These are phyloP conservation scores for Aspergillus fijiensis DNA, from an alignment of 2,329 filamentous ascomycete species.

Conservation along the genomic window DNA sequence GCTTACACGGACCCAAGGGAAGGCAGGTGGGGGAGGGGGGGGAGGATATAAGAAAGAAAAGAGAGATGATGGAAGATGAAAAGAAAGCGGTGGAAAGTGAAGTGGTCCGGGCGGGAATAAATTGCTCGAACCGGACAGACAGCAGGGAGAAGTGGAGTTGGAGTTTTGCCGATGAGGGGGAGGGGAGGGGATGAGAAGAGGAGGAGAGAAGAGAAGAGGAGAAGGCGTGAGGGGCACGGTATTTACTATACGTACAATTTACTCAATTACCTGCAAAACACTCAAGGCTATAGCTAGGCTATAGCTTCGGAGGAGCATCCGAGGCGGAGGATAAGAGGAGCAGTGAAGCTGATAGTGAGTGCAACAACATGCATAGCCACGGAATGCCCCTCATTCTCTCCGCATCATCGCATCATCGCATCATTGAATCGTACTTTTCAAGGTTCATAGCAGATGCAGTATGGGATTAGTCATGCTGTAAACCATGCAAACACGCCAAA, in stretches of 20 bases:
- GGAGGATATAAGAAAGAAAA: conserved; percentile 5
- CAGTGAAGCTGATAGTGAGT: no score
- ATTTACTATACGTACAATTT: no score
- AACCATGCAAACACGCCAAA: not conserved
- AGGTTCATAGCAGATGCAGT: not conserved
- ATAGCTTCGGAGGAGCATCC: not conserved
- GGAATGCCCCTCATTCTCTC: not conserved
- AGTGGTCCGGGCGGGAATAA: conserved; percentile 9
- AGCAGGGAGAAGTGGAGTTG: conserved; percentile 4
- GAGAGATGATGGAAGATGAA: conserved; percentile 6
- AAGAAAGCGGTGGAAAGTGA: conserved; percentile 1
- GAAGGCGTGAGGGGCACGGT: conserved; percentile 7
- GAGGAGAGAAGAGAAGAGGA: conserved; percentile 11
- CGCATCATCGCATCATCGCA: not conserved
- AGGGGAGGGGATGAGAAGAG: conserved; percentile 15
- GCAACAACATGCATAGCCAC: no score
- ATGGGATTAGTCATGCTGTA: not conserved
- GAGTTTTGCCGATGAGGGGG: conserved; percentile 18
- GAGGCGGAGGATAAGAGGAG: not conserved
- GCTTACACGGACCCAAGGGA: not conserved
- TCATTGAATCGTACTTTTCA: not conserved
- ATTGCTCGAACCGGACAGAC: conserved; percentile 10
- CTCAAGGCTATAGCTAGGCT: not conserved
- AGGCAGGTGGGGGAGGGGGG: not conserved
- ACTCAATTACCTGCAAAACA: not conserved